Evolutionary conservation across 1,284 basidiomycete species (phyloP), one percentile per base, ranked within the genome.

Genomic region (Fomitopsis palustris): DNA sequence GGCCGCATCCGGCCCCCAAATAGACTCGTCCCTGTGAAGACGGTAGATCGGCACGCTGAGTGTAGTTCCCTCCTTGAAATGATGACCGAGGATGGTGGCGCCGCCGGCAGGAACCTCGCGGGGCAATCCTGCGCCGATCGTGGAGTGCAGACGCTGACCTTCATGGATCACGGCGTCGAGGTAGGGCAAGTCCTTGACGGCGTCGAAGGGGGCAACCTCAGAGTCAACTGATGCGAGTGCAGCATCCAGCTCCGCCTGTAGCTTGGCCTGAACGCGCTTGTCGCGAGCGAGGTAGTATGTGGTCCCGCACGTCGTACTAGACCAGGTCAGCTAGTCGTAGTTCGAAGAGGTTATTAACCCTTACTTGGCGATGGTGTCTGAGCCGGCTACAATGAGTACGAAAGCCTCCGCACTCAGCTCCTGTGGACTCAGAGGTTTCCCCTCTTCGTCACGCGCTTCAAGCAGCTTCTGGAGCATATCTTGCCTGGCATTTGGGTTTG

Each of bases 1-100:
- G 8, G 74, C 69, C 2, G n/a, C n/a, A n/a, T n/a, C n/a, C n/a
- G n/a, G n/a, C n/a, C n/a, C n/a, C n/a, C n/a, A n/a, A n/a, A n/a
- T 64, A 16, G 62, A 58, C 53, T 69, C 66, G 59, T 74, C 68
- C 38, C 74, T 72, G 61, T 80, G 77, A 21, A 79, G 64, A 45
- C 74, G 74, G 47, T 64, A 69, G 1, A 72, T 63, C 23, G 68
- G 64, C n/a, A 71, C 70, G 37, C 67, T 67, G 2, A 74, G 62
- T 19, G 62, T 61, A 2, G 68, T 67, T 16, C 70, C 70, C 5
- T 60, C 59, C 6, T 55, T 58, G 35, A 72, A 57, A 4, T 31
- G 42, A 33, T 62, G 58, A 8, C 69, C 70, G 10, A 58, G 55
- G n/a, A 68, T 54, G 0, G 53, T 56, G 25, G 69, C 39, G 7